Conservation (phyloP, 1,139 yeast species). For the Lodderomyces elongisporus region DNA sequence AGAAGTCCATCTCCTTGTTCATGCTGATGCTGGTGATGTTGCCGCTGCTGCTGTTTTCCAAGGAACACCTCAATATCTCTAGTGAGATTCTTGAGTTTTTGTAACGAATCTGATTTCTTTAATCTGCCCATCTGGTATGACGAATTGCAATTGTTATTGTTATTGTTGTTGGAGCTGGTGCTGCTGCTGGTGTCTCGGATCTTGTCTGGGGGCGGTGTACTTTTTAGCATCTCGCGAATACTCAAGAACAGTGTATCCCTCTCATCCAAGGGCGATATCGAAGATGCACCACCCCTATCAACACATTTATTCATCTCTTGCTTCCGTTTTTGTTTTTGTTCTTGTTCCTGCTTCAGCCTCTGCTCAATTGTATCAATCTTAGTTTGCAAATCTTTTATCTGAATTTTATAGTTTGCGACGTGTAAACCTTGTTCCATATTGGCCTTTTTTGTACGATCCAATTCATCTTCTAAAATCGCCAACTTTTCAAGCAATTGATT, state of each 20-base stretch:
- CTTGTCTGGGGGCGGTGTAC: slow-evolving; percentile 27
- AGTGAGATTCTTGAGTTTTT: slow-evolving; percentile 13
- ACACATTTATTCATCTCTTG: neutral
- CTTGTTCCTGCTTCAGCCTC: neutral
- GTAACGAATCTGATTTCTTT: slow-evolving; percentile 22
- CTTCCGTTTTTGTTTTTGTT: too few species aligned
- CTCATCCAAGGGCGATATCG: slow-evolving; percentile 2
- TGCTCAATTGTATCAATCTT: slow-evolving; percentile 11
- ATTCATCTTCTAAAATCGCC: slow-evolving; percentile 40
- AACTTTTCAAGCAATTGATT: slow-evolving; percentile 39
- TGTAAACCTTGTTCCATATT: slow-evolving; percentile 29
- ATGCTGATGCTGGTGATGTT: neutral
- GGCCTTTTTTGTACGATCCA: slow-evolving; percentile 28
- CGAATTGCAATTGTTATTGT: too few species aligned
- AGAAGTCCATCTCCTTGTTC: too few species aligned
- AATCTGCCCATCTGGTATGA: slow-evolving; percentile 8
- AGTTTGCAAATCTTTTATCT: slow-evolving; percentile 20
- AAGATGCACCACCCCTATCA: neutral
- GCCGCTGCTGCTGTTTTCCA: slow-evolving; percentile 2
- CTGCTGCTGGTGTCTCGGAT: slow-evolving; percentile 1
- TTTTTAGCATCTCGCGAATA: slow-evolving; percentile 27
- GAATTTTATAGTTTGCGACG: slow-evolving; percentile 34
- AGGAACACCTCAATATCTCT: slow-evolving; percentile 12
- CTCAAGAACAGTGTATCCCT: slow-evolving; percentile 24
- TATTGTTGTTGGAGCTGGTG: too few species aligned